phyloP scores from a whole-genome alignment of 306 rosid genomes.

The Fagus crenata region DNA sequence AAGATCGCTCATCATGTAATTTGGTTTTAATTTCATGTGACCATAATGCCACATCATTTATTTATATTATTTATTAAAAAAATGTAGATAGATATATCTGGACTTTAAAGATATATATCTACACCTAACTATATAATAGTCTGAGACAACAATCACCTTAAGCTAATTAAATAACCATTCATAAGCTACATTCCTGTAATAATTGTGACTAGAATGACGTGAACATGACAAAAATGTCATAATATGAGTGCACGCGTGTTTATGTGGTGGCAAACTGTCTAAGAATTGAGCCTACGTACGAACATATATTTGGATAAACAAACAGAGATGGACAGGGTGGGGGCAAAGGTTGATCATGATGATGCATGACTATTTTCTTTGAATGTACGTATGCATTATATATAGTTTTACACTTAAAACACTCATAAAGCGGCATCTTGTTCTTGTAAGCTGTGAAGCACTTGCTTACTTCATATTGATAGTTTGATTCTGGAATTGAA shows the following conservation, averaged over 20 bases:
- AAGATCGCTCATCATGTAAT: background rate
- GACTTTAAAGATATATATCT: no score
- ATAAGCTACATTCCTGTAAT: background rate
- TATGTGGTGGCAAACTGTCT: background rate
- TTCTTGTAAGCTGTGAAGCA: no score
- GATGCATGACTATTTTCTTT: no score
- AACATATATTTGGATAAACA: background rate
- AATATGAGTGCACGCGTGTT: background rate
- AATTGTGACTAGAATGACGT: constrained; percentile 2
- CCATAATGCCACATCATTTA: no score
- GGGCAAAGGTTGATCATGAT: background rate
- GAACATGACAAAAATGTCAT: background rate
- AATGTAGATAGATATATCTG: no score
- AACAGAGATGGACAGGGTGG: background rate
- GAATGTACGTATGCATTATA: no score
- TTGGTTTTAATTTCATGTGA: background rate
- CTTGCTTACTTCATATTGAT: background rate
- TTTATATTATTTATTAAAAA: no score
- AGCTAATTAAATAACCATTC: background rate
- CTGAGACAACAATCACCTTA: no score
- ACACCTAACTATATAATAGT: no score
- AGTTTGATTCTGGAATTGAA: background rate
- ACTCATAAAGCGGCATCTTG: no score
- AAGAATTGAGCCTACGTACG: background rate
- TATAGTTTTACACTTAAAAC: no score